Evolutionary conservation across 139 green algal species (phyloP).

Genomic region (Tetradesmus obliquus): DNA sequence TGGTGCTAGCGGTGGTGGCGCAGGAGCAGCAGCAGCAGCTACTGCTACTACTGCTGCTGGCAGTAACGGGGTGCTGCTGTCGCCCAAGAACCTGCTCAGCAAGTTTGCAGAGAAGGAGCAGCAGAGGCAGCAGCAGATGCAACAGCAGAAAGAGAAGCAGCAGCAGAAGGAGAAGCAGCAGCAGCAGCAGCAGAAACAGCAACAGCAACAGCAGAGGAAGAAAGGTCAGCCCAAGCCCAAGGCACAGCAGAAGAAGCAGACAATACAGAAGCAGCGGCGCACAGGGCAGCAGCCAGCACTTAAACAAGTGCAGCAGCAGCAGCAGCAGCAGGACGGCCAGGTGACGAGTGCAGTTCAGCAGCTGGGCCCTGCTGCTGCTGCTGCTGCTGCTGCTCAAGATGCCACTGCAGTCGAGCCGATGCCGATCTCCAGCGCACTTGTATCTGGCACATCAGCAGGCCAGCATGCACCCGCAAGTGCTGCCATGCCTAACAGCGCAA

Average conservation of each 20-base stretch:
- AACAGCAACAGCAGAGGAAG: neutral
- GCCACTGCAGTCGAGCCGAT: neutral
- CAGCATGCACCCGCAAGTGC: neutral
- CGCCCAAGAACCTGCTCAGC: neutral
- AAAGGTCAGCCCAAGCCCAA: neutral
- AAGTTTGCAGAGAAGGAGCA: neutral
- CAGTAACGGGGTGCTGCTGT: neutral
- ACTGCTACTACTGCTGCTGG: neutral
- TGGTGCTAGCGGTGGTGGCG: neutral
- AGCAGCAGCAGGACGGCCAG: neutral
- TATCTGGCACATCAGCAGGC: neutral
- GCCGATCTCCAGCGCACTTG: neutral
- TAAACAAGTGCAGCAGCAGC: neutral
- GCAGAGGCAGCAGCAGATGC: neutral
- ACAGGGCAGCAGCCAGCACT: neutral
- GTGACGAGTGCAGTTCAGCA: neutral
- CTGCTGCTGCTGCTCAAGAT: neutral
- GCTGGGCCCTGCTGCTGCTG: too few relatives aligned
- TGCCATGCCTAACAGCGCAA: neutral
- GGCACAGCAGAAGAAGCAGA: neutral
- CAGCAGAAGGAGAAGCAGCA: neutral
- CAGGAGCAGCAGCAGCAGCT: neutral
- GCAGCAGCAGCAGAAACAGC: neutral
- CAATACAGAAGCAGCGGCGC: neutral
- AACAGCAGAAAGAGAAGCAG: neutral